phyloP scores from a whole-genome alignment of 805 yeast species.

The Hanseniaspora thailandica region DNA sequence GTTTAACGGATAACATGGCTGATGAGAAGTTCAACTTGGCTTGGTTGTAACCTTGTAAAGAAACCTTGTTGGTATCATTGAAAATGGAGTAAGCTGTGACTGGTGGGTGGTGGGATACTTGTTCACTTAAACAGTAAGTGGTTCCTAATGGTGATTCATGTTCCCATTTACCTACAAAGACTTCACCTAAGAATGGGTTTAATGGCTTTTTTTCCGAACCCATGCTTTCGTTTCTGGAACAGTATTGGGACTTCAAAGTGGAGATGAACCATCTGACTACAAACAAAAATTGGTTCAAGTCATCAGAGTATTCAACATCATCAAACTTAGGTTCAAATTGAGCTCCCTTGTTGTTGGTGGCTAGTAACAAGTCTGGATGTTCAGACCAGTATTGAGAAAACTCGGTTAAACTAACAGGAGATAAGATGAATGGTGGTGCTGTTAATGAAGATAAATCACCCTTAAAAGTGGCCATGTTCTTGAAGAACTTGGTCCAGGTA shows the following conservation, averaged over 20 bases:
- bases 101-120: slow-evolving; percentile 96
- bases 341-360: slow-evolving; percentile 35
- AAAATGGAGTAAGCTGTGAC: slow-evolving; percentile 81
- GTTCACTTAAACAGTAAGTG: slow-evolving; percentile 73
- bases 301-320: slow-evolving; percentile 35
- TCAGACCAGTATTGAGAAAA: slow-evolving; percentile 95
- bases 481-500: slow-evolving; percentile 87
- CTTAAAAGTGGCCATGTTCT: slow-evolving; percentile 81
- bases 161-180: slow-evolving; percentile 81
- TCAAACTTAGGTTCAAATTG: slow-evolving; percentile 17
- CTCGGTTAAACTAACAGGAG: slow-evolving; percentile 79
- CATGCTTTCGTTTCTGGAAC: slow-evolving; percentile 78
- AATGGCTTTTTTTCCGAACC: slow-evolving; percentile 97
- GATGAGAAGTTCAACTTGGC: slow-evolving; percentile 74
- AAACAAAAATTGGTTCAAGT: slow-evolving; percentile 42
- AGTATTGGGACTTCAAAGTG: slow-evolving; percentile 84
- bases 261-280: slow-evolving; percentile 87
- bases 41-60: slow-evolving; percentile 80
- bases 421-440: slow-evolving; percentile 93
- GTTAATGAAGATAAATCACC: slow-evolving; percentile 89
- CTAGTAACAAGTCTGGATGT: slow-evolving; percentile 71
- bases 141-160: slow-evolving; percentile 56
- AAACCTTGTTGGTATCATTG: slow-evolving; percentile 57
- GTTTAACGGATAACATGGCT: slow-evolving; percentile 71
- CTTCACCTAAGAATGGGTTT: slow-evolving; percentile 91